A percentile compares a stretch with the other conserved stretches of the same genome.
These are phyloP conservation scores for Silybum marianum DNA, from an alignment of 129 eudicot species.

Conservation along the genomic window DNA sequence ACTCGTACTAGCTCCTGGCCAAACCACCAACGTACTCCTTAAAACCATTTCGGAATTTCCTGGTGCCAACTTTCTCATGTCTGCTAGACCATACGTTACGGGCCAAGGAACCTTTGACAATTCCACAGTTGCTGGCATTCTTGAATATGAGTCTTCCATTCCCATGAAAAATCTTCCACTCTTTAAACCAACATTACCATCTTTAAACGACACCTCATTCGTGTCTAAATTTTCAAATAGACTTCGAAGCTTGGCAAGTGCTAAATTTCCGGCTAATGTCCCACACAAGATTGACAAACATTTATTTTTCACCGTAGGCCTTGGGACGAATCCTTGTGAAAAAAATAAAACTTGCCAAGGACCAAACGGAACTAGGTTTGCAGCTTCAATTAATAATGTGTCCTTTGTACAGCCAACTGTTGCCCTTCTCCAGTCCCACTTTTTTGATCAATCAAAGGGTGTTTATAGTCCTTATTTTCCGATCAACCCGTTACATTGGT, in stretches of 20 bases:
- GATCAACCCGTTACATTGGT: too few relatives aligned
- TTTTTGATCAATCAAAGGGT: background rate
- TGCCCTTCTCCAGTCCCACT: slow-evolving; percentile 45
- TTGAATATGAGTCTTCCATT: background rate
- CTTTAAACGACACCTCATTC: background rate
- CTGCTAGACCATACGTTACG: slow-evolving; percentile 49
- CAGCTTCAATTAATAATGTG: slow-evolving; percentile 36
- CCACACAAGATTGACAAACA: too few relatives aligned
- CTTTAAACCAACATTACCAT: background rate
- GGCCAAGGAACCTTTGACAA: slow-evolving; percentile 40
- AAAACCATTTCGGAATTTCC: slow-evolving; percentile 48
- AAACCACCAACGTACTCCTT: slow-evolving; percentile 61
- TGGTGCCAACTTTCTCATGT: slow-evolving; percentile 45
- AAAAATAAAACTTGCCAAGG: slow-evolving; percentile 41
- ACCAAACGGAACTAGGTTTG: slow-evolving; percentile 35
- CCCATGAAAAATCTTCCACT: background rate
- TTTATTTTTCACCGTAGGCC: too few relatives aligned
- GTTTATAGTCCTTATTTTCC: too few relatives aligned
- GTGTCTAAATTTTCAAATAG: background rate
- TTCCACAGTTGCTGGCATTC: slow-evolving; percentile 24
- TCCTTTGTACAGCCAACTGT: slow-evolving; percentile 34
- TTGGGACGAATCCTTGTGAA: too few relatives aligned
- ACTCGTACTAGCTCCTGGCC: slow-evolving; percentile 55
- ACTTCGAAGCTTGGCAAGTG: too few relatives aligned
- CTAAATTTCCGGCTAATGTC: too few relatives aligned